phyloP scores from a whole-genome alignment of 2,329 filamentous ascomycete genomes.

The Pseudohalonectria lignicola region DNA sequence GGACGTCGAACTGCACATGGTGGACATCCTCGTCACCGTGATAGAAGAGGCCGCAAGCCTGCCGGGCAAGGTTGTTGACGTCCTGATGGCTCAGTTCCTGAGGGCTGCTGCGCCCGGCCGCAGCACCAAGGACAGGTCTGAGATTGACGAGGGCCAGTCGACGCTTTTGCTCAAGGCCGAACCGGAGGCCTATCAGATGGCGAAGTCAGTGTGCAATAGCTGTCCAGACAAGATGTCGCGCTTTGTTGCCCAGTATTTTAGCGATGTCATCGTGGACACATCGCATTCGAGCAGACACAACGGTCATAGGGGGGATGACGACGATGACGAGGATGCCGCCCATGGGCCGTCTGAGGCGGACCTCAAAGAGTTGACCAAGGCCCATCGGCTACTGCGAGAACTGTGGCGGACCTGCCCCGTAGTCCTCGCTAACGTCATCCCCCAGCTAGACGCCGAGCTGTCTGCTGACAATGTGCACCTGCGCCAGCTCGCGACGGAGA shows the following conservation, averaged over 20 bases:
- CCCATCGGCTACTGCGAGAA: constrained; percentile 80
- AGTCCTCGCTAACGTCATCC: constrained; percentile 85
- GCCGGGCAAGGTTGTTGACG: constrained; percentile 74
- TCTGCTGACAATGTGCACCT: constrained; percentile 82
- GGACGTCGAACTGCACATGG: constrained; percentile 90
- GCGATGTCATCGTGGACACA: constrained; percentile 87
- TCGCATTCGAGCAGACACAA: constrained; percentile 48
- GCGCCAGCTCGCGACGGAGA: constrained; percentile 81
- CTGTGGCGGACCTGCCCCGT: constrained; percentile 86
- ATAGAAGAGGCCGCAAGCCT: constrained; percentile 77
- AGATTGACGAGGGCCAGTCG: constrained; percentile 64
- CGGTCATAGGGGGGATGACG: constrained; percentile 48
- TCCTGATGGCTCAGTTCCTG: constrained; percentile 91
- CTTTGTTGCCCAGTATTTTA: constrained; percentile 93
- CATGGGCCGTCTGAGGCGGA: constrained; percentile 69
- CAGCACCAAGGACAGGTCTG: constrained; percentile 40
- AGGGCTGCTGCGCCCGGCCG: constrained; percentile 66
- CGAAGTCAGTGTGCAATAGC: constrained; percentile 82
- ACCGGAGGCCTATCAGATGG: constrained; percentile 91
- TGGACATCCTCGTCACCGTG: constrained; percentile 69
- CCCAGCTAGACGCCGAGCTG: constrained; percentile 85
- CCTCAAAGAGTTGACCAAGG: constrained; percentile 77
- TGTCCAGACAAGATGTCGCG: constrained; percentile 91
- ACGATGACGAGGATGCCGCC: constrained; percentile 48
- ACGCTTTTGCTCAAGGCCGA: constrained; percentile 80